These are phyloP conservation scores for Triticum aestivum DNA, from an alignment of 176 grass and related monocot genomes.

Conservation along the genomic window IWGSC_CS_RefSeq_v2.1 NC_057799.1:645503308-645503807, in stretches of 20 bases:
- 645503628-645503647: not conserved
- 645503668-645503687: not conserved
- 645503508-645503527: not conserved
- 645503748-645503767: not conserved
- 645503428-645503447: not conserved
- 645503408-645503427: not conserved
- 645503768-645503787: not conserved
- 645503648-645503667: not conserved
- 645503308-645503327: not conserved
- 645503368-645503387: not conserved
- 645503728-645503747: not conserved
- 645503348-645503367: not conserved
- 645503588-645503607: not conserved
- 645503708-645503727: not conserved
- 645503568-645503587: not conserved
- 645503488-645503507: conserved; percentile 9
- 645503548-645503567: not conserved
- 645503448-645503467: not conserved
- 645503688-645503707: not conserved
- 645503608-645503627: not conserved
- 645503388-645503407: too few relatives aligned
- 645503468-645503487: not conserved
- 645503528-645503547: not conserved
- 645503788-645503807: not conserved
- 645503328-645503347: not conserved